Conservation (phyloP, 2,329 filamentous ascomycete genomes). For the Akanthomyces dipterigenus region DNA sequence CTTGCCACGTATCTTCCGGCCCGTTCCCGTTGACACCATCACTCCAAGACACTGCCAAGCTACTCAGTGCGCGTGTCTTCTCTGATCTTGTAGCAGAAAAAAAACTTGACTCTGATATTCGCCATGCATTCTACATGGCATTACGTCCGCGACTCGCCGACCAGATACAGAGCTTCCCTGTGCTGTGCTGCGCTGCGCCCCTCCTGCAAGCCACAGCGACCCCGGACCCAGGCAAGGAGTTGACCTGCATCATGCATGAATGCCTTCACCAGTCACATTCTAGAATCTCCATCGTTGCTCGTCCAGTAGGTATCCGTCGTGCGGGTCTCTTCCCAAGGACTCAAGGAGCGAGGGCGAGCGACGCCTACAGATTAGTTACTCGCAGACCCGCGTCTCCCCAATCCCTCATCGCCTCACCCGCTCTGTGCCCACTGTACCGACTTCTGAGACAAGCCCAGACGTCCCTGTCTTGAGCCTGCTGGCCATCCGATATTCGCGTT, state of each 20-base stretch:
- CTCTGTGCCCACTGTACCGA: neutral
- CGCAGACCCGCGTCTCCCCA: neutral
- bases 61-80: neutral
- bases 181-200: neutral
- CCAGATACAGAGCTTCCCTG: neutral
- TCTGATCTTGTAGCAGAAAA: neutral
- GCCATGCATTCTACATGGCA: neutral
- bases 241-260: neutral
- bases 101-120: neutral
- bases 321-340: neutral
- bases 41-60: neutral
- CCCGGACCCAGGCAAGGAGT: neutral
- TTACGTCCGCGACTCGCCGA: neutral
- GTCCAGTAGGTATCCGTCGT: neutral
- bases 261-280: neutral
- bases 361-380: too few relatives aligned
- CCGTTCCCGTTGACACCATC: neutral
- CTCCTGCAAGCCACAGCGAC: neutral
- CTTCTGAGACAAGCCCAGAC: neutral
- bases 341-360: too few relatives aligned
- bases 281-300: neutral
- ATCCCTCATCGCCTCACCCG: neutral
- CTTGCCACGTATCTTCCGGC: neutral
- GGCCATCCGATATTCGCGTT: too few relatives aligned
- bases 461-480: neutral